Percentiles rank a stretch among this genome's conserved stretches.
phyloP scores from a whole-genome alignment of 2,329 filamentous ascomycete genomes.

The Fusarium ramigenum region DNA sequence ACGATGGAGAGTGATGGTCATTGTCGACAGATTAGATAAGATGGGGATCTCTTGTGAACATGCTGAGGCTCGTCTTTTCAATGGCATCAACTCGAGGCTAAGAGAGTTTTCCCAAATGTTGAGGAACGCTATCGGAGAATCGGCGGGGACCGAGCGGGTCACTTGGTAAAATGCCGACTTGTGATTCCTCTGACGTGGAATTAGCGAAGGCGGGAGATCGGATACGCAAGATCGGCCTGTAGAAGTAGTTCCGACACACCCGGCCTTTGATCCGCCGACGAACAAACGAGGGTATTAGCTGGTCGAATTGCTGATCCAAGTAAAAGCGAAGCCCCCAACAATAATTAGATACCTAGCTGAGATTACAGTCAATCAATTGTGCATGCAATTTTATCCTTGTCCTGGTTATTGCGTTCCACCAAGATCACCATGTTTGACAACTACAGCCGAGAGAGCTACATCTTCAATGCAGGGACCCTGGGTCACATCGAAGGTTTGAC shows the following conservation, averaged over 20 bases:
- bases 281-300: background rate
- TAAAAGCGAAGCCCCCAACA: background rate
- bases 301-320: background rate
- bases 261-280: background rate
- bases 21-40: background rate
- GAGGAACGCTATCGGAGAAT: background rate
- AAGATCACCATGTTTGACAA: background rate
- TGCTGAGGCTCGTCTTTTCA: background rate
- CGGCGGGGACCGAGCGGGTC: background rate
- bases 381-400: background rate
- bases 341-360: background rate
- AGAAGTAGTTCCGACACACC: background rate
- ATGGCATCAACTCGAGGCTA: background rate
- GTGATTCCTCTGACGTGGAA: background rate
- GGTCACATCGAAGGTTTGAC: background rate
- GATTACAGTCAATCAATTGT: accelerated
- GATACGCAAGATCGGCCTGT: background rate
- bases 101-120: background rate
- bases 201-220: background rate
- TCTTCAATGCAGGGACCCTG: background rate
- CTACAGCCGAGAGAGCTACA: background rate
- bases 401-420: background rate
- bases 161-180: background rate
- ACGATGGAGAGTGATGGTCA: background rate
- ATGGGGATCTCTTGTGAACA: background rate